A percentile compares a stretch with the other conserved stretches of the same genome.
These are phyloP conservation scores for Podaxis sp. DNA, from an alignment of 768 basidiomycete species.

Conservation along the genomic window DNA sequence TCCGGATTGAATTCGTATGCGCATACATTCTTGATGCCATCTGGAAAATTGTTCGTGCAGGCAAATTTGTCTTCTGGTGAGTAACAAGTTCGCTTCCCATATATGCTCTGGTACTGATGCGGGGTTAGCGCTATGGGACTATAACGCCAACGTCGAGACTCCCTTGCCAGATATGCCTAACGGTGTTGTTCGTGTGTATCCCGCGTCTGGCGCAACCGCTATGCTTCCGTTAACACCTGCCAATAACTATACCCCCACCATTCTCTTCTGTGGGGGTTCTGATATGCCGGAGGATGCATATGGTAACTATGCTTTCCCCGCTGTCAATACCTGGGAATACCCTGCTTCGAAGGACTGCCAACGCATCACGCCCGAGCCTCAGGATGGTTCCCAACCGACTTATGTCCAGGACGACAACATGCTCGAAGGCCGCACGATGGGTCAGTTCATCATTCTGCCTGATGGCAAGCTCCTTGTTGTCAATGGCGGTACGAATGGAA, in stretches of 20 bases:
- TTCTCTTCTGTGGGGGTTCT: slow-evolving; percentile 90
- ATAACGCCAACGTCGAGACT: slow-evolving; percentile 50
- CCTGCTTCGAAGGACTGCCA: slow-evolving; percentile 74
- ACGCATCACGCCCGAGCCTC: slow-evolving; percentile 82
- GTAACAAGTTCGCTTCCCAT: slow-evolving; percentile 20
- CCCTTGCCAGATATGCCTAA: slow-evolving; percentile 70
- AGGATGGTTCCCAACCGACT: slow-evolving; percentile 51
- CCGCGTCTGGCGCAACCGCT: slow-evolving; percentile 81
- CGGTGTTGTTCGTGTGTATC: slow-evolving; percentile 77
- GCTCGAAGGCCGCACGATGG: slow-evolving; percentile 80
- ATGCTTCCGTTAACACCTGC: slow-evolving; percentile 90
- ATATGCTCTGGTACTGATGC: neutral
- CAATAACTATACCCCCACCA: slow-evolving; percentile 81
- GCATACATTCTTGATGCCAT: slow-evolving; percentile 68
- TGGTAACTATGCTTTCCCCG: slow-evolving; percentile 74
- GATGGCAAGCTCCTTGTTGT: slow-evolving; percentile 74
- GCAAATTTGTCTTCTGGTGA: slow-evolving; percentile 75
- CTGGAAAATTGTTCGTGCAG: slow-evolving; percentile 77
- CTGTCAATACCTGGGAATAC: slow-evolving; percentile 67
- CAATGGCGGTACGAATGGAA: slow-evolving; percentile 83
- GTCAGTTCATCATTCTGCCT: slow-evolving; percentile 83
- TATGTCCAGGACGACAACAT: slow-evolving; percentile 76
- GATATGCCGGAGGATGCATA: slow-evolving; percentile 69
- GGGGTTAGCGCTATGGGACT: slow-evolving; percentile 44
- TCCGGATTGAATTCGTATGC: slow-evolving; percentile 81